phyloP scores from a whole-genome alignment of 345 rosid genomes.

The Raphanus raphanistrum region DNA sequence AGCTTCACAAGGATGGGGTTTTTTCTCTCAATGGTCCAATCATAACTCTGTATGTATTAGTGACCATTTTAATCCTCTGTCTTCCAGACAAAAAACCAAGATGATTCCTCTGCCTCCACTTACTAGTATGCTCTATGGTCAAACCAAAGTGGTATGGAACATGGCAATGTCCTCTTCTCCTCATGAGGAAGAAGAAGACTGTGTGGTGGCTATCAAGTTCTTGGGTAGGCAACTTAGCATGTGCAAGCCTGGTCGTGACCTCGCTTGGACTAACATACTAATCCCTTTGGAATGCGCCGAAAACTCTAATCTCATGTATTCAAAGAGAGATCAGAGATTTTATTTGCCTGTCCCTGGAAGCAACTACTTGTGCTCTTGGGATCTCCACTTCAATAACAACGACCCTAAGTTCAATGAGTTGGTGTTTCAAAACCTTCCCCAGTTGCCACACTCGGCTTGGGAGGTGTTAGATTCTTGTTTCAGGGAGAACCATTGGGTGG shows the following conservation, averaged over 20 bases:
- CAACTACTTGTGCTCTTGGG: constrained; percentile 6
- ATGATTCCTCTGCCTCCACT: neutral
- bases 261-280: neutral
- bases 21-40: neutral
- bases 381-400: neutral
- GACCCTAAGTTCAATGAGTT: constrained; percentile 6
- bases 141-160: neutral
- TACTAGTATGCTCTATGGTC: neutral
- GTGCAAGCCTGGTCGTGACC: neutral
- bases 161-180: neutral
- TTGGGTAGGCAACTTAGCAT: neutral
- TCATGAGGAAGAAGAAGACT: neutral
- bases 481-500: constrained; percentile 2
- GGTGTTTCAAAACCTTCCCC: neutral
- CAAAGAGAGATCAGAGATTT: neutral
- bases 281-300: neutral
- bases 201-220: neutral
- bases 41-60: neutral
- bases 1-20: neutral
- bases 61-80: neutral
- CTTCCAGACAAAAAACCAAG: neutral
- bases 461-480: constrained; percentile 4
- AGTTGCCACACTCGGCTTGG: neutral
- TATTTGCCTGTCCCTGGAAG: constrained; percentile 16
- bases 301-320: neutral